Evolutionary conservation across 2,329 filamentous ascomycete species (phyloP), one percentile per base, ranked within the genome.

Genomic region (Bisporella sp.): DNA sequence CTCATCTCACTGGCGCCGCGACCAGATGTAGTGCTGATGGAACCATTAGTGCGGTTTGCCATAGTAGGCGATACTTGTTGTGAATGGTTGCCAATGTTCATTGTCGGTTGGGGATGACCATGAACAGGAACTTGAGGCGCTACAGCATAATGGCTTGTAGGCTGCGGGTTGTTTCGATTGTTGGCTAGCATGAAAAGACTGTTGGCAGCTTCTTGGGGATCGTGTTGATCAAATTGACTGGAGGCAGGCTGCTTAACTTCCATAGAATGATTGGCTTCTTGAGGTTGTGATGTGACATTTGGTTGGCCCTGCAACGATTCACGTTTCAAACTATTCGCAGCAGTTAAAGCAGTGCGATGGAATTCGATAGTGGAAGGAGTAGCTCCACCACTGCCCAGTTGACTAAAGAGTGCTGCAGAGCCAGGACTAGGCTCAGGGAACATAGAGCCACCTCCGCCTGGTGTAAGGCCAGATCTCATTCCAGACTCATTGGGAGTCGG

Each of bases 401-500:
- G 85, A 54, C 85, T 85, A 69, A 91, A 89, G 5, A 96, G 71
- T 46, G 87, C 86, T 71, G 90, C 85, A 0, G 89, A 88, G 66
- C 88, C 95, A 35, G 89, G 91, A 66, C 87, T 95, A 2, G 89
- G 86, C 49, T 86, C 88, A 50, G 92, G 90, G 74, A 97, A 97
- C 89, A 97, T 97, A 61, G 91, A 95, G 61, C 91, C 92, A 66
- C 91, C 90, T 59, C 92, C 92, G 54, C 93, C 93, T 45, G 93
- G 93, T 48, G 93, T 97, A 59, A 97, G 72, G 50, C 93, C 93
- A 53, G 90, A 93, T 54, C 93, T 80, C 47, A 97, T 73, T 3
- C 89, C 95, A 6, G 92, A 97, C 71, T 99, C 93, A 80, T 96
- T 96, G 1, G 92, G 92, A 4, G 93, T 97, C 4, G 90, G 89